phyloP scores from a whole-genome alignment of 257 asterid genomes.

The Scutellaria galericulata region DNA sequence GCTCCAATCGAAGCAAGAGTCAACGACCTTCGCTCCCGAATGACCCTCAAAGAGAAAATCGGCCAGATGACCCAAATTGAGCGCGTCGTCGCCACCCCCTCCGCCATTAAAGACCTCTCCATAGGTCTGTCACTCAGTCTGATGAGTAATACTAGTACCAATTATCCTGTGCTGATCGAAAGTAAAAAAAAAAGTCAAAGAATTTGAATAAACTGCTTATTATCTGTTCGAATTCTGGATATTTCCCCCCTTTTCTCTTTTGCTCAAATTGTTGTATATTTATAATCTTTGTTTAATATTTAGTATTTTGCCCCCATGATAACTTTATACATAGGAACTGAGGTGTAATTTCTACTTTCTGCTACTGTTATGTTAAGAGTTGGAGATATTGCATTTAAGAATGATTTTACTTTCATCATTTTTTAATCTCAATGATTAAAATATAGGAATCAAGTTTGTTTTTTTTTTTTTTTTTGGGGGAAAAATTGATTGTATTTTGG shows the following conservation, averaged over 20 bases:
- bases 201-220: background rate
- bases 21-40: conserved; percentile 68
- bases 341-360: background rate
- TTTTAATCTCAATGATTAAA: background rate
- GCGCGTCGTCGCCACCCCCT: conserved; percentile 65
- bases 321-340: background rate
- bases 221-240: conserved; percentile 14
- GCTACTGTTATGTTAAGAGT: conserved; percentile 5
- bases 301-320: background rate
- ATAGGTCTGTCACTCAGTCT: conserved; percentile 43
- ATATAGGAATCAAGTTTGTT: background rate
- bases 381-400: background rate
- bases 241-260: background rate
- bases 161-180: background rate
- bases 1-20: conserved; percentile 65
- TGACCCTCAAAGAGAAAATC: conserved; percentile 73
- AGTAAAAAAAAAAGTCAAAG: too few species aligned
- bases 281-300: background rate
- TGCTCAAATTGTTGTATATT: background rate
- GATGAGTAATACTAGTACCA: background rate
- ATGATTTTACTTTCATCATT: background rate
- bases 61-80: conserved; percentile 87
- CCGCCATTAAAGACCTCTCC: conserved; percentile 57
- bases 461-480: background rate
- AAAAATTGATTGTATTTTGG: conserved; percentile 16